Base-by-base conservation (phyloP, 805 yeast genomes). In the Yamadazyma tumulicola region DNA sequence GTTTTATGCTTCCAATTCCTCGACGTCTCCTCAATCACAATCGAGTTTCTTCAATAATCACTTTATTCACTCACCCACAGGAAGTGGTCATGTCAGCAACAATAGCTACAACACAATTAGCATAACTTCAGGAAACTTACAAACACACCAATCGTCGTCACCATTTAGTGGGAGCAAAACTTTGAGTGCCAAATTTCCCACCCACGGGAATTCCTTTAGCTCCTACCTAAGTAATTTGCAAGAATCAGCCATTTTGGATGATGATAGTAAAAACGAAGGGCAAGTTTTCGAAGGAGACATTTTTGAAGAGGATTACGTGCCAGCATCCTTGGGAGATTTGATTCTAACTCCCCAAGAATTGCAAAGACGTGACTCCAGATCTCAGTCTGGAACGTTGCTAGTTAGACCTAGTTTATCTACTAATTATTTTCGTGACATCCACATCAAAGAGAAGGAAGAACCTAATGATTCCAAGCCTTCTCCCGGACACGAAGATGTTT, bases 281-380 rank as follows among this genome's bases (percentile, higher is more conserved):
- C n/a, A n/a, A n/a, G 61, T 69, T 6, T 32, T 32, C 11, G 31
- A 34, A 5, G 35, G 39, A 21, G 32, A 18, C 9, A 61, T 69
- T 5, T 74, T 62, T 51, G 85, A 75, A 30, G 89, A 85, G 45
- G 95, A 85, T 51, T 83, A 77, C 47, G 83, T 88, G 3, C 97
- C 97, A 1, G 78, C 81, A 5, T 76, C 89, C 19, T 61, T 88
- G 24, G 75, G 81, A n/a, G 95, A 86, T 45, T 63, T 87, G 32
- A 63, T 67, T 13, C 61, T 89, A 31, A 85, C 95, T 0, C 94
- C 95, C 0, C 84, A 77, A 45, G 96, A 88, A 52, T 58, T 83
- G 14, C 61, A 60, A 39, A 66, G 81, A 47, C 69, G 96, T 29
- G 77, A 87, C 41, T 79, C 88, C 8, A 67, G 86, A 39, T 70